These are phyloP conservation scores for Lipomyces sp. DNA, from an alignment of 805 yeast genomes.

Conservation along the genomic window DNA sequence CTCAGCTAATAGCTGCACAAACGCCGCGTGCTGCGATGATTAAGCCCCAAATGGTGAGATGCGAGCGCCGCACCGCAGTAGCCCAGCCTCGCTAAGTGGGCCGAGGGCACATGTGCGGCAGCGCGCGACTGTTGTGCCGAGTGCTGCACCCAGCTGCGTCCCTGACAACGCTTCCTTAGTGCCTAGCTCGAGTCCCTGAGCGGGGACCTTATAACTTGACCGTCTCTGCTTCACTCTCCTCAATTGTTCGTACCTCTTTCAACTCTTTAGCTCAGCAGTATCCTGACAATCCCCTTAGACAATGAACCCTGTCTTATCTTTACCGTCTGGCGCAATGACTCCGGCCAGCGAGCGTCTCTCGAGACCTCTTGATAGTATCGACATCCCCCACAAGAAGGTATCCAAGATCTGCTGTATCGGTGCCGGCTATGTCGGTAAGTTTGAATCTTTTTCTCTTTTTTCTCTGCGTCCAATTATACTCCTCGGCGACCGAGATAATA, in stretches of 20 bases:
- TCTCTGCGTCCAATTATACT: neutral
- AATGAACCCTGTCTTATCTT: constrained; percentile 9
- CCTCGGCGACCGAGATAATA: too few relatives aligned
- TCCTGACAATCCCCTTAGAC: constrained; percentile 1
- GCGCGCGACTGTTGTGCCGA: constrained; percentile 15
- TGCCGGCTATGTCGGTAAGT: constrained; percentile 43
- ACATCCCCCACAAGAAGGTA: constrained; percentile 35
- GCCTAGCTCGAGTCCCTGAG: constrained; percentile 2
- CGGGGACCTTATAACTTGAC: constrained; percentile 7
- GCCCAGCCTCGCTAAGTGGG: neutral
- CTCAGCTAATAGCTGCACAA: neutral
- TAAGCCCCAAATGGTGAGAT: neutral
- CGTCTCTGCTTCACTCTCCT: neutral
- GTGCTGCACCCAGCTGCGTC: constrained; percentile 6
- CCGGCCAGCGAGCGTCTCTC: constrained; percentile 35
- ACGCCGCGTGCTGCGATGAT: neutral
- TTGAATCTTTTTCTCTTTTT: neutral
- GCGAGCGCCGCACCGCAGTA: neutral
- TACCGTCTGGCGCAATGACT: constrained; percentile 30
- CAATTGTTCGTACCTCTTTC: neutral
- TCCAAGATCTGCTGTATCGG: constrained; percentile 44
- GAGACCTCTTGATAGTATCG: constrained; percentile 28
- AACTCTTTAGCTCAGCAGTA: neutral
- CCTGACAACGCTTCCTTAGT: neutral
- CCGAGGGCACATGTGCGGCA: constrained; percentile 11